Conservation (phyloP, 345 rosid genomes). For the Citrus maxima region DNA sequence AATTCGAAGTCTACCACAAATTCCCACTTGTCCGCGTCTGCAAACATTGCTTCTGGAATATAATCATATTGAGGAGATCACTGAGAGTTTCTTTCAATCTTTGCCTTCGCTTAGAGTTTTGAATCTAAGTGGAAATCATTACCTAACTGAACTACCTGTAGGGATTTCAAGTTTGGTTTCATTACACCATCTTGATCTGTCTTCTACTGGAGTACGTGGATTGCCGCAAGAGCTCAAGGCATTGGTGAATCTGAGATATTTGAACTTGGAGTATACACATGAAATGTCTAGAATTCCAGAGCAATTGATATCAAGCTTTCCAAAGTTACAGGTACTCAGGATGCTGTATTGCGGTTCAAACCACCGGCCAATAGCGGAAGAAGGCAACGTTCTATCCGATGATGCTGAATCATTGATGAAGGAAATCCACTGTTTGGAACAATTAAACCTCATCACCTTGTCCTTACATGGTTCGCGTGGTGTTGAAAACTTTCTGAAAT, state of each 20-base stretch:
- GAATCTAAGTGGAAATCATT: conserved; percentile 17
- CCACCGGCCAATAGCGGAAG: too few relatives aligned
- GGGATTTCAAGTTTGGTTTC: conserved; percentile 12
- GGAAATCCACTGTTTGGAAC: conserved; percentile 1
- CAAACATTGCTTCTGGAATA: conserved; percentile 14
- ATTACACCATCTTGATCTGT: conserved; percentile 20
- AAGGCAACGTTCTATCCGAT: not conserved
- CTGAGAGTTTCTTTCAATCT: conserved; percentile 1
- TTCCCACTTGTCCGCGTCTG: conserved; percentile 20
- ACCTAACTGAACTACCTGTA: conserved; percentile 21
- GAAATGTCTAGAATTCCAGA: too few relatives aligned
- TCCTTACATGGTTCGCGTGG: not conserved
- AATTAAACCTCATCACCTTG: not conserved
- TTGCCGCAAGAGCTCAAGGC: too few relatives aligned
- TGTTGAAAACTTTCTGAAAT: not conserved
- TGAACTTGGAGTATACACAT: too few relatives aligned
- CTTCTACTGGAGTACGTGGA: too few relatives aligned
- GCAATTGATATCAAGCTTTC: too few relatives aligned
- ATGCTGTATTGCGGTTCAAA: too few relatives aligned
- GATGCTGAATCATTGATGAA: not conserved
- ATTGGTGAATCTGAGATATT: too few relatives aligned
- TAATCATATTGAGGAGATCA: conserved; percentile 8
- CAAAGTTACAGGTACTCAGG: too few relatives aligned
- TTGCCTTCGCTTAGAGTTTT: conserved; percentile 26
- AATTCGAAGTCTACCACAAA: conserved; percentile 14